Evolutionary conservation across 176 grass and related monocot genomes (phyloP).

Genomic region (Echinochloa phyllopogon): DNA sequence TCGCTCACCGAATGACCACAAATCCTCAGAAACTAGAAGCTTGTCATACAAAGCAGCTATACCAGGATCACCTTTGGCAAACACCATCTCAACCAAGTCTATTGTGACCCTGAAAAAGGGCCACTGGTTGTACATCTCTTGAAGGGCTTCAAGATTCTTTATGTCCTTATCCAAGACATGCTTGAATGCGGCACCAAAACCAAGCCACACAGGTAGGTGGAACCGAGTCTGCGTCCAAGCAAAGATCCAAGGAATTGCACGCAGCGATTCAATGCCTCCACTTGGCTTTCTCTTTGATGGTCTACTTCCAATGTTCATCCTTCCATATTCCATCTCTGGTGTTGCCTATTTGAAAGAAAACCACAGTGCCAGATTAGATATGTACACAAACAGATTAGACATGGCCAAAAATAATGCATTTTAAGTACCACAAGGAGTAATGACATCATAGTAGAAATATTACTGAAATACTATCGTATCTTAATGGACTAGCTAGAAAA

Average conservation of each 20-base stretch:
- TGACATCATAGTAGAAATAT: background rate
- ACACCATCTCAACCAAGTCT: slow-evolving; percentile 98
- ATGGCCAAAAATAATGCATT: background rate
- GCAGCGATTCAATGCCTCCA: slow-evolving; percentile 86
- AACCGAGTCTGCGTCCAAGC: slow-evolving; percentile 96
- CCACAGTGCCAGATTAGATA: slow-evolving; percentile 1
- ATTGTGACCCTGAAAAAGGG: slow-evolving; percentile 96
- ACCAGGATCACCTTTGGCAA: slow-evolving; percentile 93
- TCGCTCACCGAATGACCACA: slow-evolving; percentile 74
- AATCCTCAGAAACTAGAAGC: slow-evolving; percentile 77
- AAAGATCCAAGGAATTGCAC: slow-evolving; percentile 98
- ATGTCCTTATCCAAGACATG: slow-evolving; percentile 77
- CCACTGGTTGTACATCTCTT: slow-evolving; percentile 92
- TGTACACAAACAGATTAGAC: background rate
- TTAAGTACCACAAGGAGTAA: background rate
- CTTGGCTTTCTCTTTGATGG: slow-evolving; percentile 91
- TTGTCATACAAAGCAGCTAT: slow-evolving; percentile 94
- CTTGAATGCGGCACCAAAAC: slow-evolving; percentile 91
- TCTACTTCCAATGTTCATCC: slow-evolving; percentile 94
- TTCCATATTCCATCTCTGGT: slow-evolving; percentile 87
- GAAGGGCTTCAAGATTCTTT: slow-evolving; percentile 69
- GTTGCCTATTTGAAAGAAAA: slow-evolving; percentile 63
- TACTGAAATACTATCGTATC: background rate
- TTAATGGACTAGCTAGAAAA: background rate
- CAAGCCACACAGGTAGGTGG: slow-evolving; percentile 94